Evolutionary conservation across 225 moss, liverwort and hornwort genomes (phyloP), one percentile per base, ranked within the genome.

Genomic region (Pleurozium schreberi): DNA sequence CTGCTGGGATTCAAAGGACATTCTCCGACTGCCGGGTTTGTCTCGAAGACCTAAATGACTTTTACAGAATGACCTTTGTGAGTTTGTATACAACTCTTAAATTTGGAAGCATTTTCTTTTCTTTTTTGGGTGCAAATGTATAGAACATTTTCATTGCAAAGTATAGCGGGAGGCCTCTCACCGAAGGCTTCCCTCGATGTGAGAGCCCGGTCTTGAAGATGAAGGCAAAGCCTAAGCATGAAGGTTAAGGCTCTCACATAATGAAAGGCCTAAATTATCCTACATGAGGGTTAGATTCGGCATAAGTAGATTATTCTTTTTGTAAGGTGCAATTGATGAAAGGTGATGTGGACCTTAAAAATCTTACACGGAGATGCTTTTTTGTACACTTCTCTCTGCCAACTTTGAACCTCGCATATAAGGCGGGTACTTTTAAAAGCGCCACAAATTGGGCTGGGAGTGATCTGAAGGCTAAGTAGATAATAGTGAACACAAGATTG

Each of bases 251-350:
- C n/a, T n/a, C n/a, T n/a, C n/a, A n/a, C n/a, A n/a, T n/a, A n/a
- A n/a, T n/a, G n/a, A n/a, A n/a, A n/a, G n/a, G n/a, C n/a, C n/a
- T 20, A 7, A 49, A 49, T 28, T 12, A 11, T 1, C 2, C 4
- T 30, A 10, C 0, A 2, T 28, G 6, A 18, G 7, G 18, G 47
- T 30, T 6, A 18, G 0, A 47, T 31, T 47, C 0, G 0, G 1
- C 18, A 18, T 6, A 31, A 45, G 28, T 66, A 17, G 26, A 55
- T 78, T 8, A 14, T 19, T 11, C 4, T 6, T 47, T 30, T 31
- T 11, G 11, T 47, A 31, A 50, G 19, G 2, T 75, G 50, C 3
- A 5, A 50, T 20, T 50, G 33, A 33, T 75, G 33, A 33, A 75
- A 75, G 12, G 50, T 75, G 12, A 20, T 34, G 34, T 50, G 1